phyloP scores from a whole-genome alignment of 495 filamentous ascomycete species.

The Penicillium riverlandense region DNA sequence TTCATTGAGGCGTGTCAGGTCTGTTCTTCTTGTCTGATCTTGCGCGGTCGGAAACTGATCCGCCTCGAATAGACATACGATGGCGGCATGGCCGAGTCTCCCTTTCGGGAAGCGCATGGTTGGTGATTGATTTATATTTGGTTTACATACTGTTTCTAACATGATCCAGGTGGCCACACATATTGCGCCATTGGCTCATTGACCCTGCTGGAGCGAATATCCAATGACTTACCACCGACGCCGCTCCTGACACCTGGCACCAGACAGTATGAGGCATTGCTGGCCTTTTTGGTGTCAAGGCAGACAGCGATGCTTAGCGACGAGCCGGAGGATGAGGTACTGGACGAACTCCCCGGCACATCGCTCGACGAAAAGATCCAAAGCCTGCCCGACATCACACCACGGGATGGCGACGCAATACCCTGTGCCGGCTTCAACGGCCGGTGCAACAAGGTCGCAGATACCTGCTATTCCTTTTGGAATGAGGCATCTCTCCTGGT shows the following conservation, averaged over 20 bases:
- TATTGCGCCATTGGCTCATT: conserved; percentile 78
- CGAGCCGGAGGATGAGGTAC: conserved; percentile 10
- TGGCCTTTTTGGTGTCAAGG: conserved; percentile 63
- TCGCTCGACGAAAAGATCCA: conserved; percentile 20
- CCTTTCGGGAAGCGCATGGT: conserved; percentile 85
- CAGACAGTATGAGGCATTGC: conserved; percentile 33
- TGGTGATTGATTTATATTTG: conserved; percentile 19
- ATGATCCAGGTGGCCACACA: conserved; percentile 66
- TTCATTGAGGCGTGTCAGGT: conserved; percentile 71
- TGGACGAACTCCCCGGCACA: conserved; percentile 3
- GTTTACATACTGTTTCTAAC: conserved; percentile 4
- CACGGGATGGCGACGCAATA: conserved; percentile 25
- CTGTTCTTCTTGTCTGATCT: no score
- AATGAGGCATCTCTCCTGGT: conserved; percentile 63
- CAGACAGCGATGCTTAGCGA: conserved; percentile 52
- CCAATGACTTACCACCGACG: conserved; percentile 8
- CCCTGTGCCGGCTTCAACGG: conserved; percentile 73
- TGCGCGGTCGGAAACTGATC: no score
- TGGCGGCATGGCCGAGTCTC: conserved; percentile 76
- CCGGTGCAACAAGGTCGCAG: conserved; percentile 76
- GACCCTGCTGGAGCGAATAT: conserved; percentile 52
- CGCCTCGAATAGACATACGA: conserved; percentile 64
- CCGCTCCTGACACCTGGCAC: conserved; percentile 25
- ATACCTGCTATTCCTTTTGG: conserved; percentile 97
- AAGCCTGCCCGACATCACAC: conserved; percentile 27